Evolutionary conservation across 2,329 filamentous ascomycete genomes (phyloP).

Genomic region (Gnomoniopsis smithogilvyi): DNA sequence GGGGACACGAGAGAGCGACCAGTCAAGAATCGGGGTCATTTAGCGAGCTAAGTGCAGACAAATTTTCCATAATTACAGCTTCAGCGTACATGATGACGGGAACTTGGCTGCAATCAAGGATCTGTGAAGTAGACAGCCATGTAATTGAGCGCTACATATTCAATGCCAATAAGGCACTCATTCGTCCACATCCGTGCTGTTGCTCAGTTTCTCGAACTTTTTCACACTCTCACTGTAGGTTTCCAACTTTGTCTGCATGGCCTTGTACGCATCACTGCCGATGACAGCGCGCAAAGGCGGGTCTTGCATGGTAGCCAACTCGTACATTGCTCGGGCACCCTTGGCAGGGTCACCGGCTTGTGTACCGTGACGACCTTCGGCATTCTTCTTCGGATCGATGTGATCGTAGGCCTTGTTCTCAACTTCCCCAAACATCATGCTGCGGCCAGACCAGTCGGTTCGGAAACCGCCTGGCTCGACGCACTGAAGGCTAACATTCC

Average conservation of each 20-base stretch:
- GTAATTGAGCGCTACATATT: too few relatives aligned
- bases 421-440: slow-evolving; percentile 36
- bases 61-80: too few relatives aligned
- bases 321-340: slow-evolving; percentile 49
- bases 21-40: too few relatives aligned
- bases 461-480: slow-evolving; percentile 54
- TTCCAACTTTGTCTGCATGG: neutral
- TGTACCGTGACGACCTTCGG: slow-evolving; percentile 34
- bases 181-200: neutral
- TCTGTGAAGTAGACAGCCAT: too few relatives aligned
- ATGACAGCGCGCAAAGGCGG: neutral
- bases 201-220: slow-evolving; percentile 2
- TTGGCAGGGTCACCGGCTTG: slow-evolving; percentile 56
- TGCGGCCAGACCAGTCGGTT: slow-evolving; percentile 28
- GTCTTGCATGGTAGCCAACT: slow-evolving; percentile 32
- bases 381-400: slow-evolving; percentile 27
- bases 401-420: slow-evolving; percentile 31
- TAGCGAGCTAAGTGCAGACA: too few relatives aligned
- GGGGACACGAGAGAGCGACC: too few relatives aligned
- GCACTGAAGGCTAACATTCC: slow-evolving; percentile 17
- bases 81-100: too few relatives aligned
- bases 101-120: too few relatives aligned
- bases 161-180: too few relatives aligned
- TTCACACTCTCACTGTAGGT: neutral
- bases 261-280: slow-evolving; percentile 1